Conservation (phyloP, 371 early-diverging fungal genomes). For the Parasitella parasitica region DNA sequence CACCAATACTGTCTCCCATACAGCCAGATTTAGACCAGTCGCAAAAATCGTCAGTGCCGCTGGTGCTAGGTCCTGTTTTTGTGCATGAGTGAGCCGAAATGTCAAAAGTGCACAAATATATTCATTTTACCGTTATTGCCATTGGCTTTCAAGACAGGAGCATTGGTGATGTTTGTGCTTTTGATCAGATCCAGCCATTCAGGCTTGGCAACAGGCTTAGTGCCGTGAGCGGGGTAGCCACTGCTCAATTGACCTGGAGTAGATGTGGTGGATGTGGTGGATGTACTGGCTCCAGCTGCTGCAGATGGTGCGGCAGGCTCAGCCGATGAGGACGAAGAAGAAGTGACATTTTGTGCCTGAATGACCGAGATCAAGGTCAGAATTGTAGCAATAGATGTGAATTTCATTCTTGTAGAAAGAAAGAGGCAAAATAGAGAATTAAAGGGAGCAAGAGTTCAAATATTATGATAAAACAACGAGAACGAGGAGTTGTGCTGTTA, state of each 20-base stretch:
- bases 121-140: slow-evolving; percentile 17
- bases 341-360: slow-evolving; percentile 13
- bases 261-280: not conserved
- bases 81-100: not conserved
- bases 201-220: slow-evolving; percentile 32
- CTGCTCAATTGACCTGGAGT: slow-evolving; percentile 13
- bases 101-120: not conserved
- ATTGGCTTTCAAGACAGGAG: slow-evolving; percentile 33
- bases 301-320: not conserved
- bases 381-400: slow-evolving; percentile 7
- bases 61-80: slow-evolving; percentile 7
- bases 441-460: not conserved
- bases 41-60: slow-evolving; percentile 43
- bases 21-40: slow-evolving; percentile 61
- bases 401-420: slow-evolving; percentile 7
- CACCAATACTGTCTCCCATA: slow-evolving; percentile 39
- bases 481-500: not conserved
- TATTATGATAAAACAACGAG: not conserved
- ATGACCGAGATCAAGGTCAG: slow-evolving; percentile 11
- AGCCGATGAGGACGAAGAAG: not conserved
- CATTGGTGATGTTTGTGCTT: slow-evolving; percentile 30
- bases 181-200: slow-evolving; percentile 46
- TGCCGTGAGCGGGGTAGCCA: slow-evolving; percentile 29
- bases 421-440: not conserved
- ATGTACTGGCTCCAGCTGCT: not conserved